Conservation (phyloP, 2,329 filamentous ascomycete genomes). For the Thielaviopsis euricoi region DNA sequence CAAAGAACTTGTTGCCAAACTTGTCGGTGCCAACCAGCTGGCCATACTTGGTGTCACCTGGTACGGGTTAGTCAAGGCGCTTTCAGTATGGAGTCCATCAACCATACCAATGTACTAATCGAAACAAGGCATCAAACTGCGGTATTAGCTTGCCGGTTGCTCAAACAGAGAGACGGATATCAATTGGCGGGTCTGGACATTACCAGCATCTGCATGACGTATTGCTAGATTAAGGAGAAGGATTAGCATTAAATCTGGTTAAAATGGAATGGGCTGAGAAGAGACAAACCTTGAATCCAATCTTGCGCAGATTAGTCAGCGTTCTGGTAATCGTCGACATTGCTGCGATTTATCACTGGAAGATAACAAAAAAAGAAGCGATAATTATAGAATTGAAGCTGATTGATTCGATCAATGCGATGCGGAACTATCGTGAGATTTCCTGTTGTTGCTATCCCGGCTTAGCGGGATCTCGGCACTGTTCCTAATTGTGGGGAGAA, state of each 20-base stretch:
- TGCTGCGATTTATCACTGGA: slow-evolving; percentile 15
- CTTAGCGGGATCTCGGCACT: background rate
- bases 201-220: slow-evolving; percentile 85
- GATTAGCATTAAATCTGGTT: slow-evolving; percentile 5
- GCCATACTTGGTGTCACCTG: slow-evolving; percentile 94
- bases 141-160: background rate
- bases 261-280: background rate
- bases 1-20: slow-evolving; percentile 95
- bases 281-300: slow-evolving; percentile 63
- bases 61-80: background rate
- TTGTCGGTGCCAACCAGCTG: slow-evolving; percentile 69
- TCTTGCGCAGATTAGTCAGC: slow-evolving; percentile 67
- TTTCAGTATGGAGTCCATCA: background rate
- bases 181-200: background rate
- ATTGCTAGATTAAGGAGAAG: slow-evolving; percentile 43
- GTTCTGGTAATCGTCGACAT: slow-evolving; percentile 92
- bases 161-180: too few species aligned
- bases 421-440: too few species aligned
- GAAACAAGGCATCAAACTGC: background rate
- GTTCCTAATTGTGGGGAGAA: background rate
- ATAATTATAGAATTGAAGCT: background rate
- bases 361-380: background rate
- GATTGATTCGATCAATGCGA: background rate
- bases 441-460: background rate
- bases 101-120: background rate